Conservation (phyloP, 208 protist genomes). For the Acanthamoeba healyi region DNA sequence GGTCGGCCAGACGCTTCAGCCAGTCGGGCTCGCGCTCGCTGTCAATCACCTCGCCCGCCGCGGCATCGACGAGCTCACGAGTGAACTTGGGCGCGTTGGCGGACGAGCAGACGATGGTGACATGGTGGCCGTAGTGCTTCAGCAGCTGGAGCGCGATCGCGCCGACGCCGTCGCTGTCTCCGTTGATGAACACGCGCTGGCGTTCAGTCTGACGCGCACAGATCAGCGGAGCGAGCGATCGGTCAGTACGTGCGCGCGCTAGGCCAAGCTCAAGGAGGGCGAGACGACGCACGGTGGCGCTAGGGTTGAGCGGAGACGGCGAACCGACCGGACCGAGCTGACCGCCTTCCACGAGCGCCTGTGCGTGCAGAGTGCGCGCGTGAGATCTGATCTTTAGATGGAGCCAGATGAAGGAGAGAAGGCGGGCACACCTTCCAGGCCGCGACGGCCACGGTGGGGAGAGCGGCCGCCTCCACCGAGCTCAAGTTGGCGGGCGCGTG, state of each 20-base stretch:
- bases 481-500: slow-evolving; percentile 23
- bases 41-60: not conserved
- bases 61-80: not conserved
- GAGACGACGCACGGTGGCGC: not conserved
- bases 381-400: not conserved
- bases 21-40: not conserved
- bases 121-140: slow-evolving; percentile 49
- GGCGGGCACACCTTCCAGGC: not conserved
- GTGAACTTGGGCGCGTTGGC: not conserved
- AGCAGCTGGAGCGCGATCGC: not conserved
- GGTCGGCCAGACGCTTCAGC: not conserved
- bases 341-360: not conserved
- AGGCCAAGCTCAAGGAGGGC: not conserved
- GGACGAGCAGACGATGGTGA: not conserved
- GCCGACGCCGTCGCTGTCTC: not conserved
- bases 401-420: not conserved
- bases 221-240: not conserved
- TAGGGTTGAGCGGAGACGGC: not conserved
- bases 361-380: not conserved
- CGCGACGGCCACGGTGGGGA: not conserved
- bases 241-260: not conserved
- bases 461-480: not conserved
- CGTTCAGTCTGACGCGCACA: not conserved
- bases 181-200: slow-evolving; percentile 13
- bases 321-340: not conserved